Evolutionary conservation across 1,139 yeast species (phyloP), one percentile per base, ranked within the genome.

Genomic region (Keqinozyma sinolaborantium): DNA sequence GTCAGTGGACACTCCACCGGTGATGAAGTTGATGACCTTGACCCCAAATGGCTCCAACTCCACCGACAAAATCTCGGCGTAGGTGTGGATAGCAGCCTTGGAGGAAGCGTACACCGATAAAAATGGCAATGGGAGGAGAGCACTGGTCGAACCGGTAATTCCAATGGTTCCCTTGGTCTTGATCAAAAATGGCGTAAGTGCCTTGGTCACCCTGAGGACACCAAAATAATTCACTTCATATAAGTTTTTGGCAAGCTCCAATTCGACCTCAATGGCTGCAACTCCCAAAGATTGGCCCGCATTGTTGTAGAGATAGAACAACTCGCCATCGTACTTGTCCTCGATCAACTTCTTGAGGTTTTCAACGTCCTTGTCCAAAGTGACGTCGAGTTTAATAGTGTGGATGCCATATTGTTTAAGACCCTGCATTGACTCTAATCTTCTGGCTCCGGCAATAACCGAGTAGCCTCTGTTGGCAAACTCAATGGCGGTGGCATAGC

Each of bases 41-140:
- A 82, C 87, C 13, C 73, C 82, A 43, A 80, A 79, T 1, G 86
- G 83, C 46, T 71, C 72, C 64, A 82, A 48, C 50, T 82, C 88
- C 20, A 77, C 44, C 28, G 79, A 70, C 32, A 80, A 56, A 2
- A 67, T 66, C 30, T 70, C 63, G 2, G 80, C 78, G 46, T 76
- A 82, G 38, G 71, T 74, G 45, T 77, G 82, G 29, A 82, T 66
- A 2, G 87, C 86, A 3, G 85, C 83, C 48, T 83, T 83, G 2
- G 80, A 56, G 1, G 86, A 66, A 14, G 77, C 65, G 48, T 83
- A 83, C 11, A 76, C 64, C 9, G 79, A 58, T 1, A 79, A 73
- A 54, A 76, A 80, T 5, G 88, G 88, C 56, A 80, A 74, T 2
- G 83, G 76, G 7, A 69, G 55, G 14, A 73, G 37, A 2, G 81